Conservation (phyloP, 441 rosid genomes). For the Jatropha multifida region DNA sequence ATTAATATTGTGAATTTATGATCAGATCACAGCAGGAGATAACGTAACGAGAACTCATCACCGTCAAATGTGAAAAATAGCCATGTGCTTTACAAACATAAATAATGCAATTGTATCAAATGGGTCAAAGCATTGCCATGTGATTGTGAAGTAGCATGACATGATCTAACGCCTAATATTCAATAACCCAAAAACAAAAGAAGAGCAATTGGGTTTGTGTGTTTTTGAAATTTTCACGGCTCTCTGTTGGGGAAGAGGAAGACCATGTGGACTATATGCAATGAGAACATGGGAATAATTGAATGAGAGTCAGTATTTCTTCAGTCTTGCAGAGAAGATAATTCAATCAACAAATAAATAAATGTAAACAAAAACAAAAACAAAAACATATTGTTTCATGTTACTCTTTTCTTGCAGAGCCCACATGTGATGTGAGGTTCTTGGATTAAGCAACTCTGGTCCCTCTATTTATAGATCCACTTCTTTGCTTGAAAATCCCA, state of each 20-base stretch:
- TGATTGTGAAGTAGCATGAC: conserved; percentile 26
- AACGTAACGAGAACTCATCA: conserved; percentile 11
- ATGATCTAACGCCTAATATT: conserved; percentile 11
- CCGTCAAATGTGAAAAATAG: conserved; percentile 10
- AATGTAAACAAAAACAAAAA: neutral
- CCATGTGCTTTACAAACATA: conserved; percentile 21
- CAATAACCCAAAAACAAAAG: conserved; percentile 23
- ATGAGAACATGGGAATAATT: conserved; percentile 60
- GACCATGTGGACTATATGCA: conserved; percentile 42
- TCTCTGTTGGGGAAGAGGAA: conserved; percentile 32
- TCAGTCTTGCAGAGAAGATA: conserved; percentile 21
- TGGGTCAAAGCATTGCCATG: conserved; percentile 20
- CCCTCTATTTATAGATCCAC: conserved; percentile 45
- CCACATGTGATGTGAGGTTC: conserved; percentile 47
- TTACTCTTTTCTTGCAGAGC: conserved; percentile 22
- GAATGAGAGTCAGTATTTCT: conserved; percentile 33
- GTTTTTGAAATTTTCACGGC: conserved; percentile 39
- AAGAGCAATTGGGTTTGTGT: conserved; percentile 21
- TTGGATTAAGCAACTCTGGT: conserved; percentile 27
- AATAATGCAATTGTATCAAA: conserved; percentile 11
- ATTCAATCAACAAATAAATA: neutral
- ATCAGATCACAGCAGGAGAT: neutral
- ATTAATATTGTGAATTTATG: too few relatives aligned
- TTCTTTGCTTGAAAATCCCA: conserved; percentile 30
- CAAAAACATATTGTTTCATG: conserved; percentile 1